phyloP scores from a whole-genome alignment of 2,329 filamentous ascomycete genomes.

The Epichloe scottii region DNA sequence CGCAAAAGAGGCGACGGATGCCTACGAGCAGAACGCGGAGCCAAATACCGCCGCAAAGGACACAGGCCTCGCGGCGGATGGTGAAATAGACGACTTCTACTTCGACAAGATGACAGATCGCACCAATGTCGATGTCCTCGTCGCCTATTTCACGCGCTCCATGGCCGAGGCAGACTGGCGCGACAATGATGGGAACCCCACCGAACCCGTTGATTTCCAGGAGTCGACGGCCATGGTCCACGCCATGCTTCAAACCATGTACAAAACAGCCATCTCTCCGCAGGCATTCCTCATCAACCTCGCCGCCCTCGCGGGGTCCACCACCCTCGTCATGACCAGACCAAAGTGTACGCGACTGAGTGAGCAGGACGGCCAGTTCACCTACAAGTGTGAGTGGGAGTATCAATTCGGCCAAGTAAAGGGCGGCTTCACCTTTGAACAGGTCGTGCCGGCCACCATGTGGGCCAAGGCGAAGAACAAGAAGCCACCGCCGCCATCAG shows the following conservation, averaged over 20 bases:
- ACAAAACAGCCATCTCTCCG: slow-evolving; percentile 35
- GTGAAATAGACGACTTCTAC: slow-evolving; percentile 16
- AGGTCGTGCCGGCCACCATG: slow-evolving; percentile 30
- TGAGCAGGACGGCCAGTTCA: slow-evolving; percentile 26
- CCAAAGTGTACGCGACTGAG: slow-evolving; percentile 31
- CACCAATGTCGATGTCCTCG: slow-evolving; percentile 45
- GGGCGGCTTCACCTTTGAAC: slow-evolving; percentile 40
- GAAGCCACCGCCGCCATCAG: not conserved
- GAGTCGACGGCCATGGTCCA: slow-evolving; percentile 43
- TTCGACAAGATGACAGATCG: slow-evolving; percentile 29
- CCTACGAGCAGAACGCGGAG: slow-evolving; percentile 5
- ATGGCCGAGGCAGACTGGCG: slow-evolving; percentile 39
- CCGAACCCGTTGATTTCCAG: slow-evolving; percentile 32
- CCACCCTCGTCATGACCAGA: slow-evolving; percentile 32
- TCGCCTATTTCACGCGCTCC: slow-evolving; percentile 39
- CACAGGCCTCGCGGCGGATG: slow-evolving; percentile 1
- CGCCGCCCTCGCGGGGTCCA: slow-evolving; percentile 42
- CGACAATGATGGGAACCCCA: slow-evolving; percentile 31
- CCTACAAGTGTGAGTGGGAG: slow-evolving; percentile 42
- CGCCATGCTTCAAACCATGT: slow-evolving; percentile 39
- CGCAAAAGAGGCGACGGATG: slow-evolving; percentile 12
- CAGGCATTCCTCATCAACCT: slow-evolving; percentile 48
- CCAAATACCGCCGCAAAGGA: not conserved
- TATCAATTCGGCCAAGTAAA: slow-evolving; percentile 40
- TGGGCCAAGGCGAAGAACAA: slow-evolving; percentile 24